Base-by-base conservation (phyloP, 768 basidiomycete genomes). In the Daedaleopsis sinensis region DNA sequence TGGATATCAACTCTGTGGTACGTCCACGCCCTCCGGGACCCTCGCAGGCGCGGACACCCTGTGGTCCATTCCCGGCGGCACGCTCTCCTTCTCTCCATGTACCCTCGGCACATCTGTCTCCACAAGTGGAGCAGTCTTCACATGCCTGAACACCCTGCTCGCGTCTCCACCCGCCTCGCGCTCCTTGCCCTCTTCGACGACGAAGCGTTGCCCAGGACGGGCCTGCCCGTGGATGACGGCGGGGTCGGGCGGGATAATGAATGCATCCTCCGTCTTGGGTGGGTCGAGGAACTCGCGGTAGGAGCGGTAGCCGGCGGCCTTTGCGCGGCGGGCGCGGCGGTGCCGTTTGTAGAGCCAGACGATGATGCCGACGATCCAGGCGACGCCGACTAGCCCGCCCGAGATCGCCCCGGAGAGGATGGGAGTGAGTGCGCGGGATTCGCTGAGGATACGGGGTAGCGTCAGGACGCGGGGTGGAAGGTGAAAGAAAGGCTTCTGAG, bases 201-300 rank as follows among this genome's bases (percentile, higher is more conserved):
- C 62, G 44, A 70, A 48, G 35, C 63, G 54, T 58, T 79, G 74
- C 13, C 83, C 82, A 2, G 83, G 79, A 57, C 71, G 65, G 21
- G 75, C 70, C 49, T 79, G 76, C 19, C 83, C 84, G 47, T 82
- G 73, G n/a, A 87, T 70, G 35, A 88, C 77, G 43, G 86, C 87
- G n/a, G 87, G 86, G 71, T 89, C 87, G 1, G 86, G 86, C 19
- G 86, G 86, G 53, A 87, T 76, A 57, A 85, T 74, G 50, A 74
- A 79, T 55, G 77, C 74, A 18, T 76, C 72, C 49, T 73, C 70
- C 52, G 74, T 71, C 56, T 76, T 65, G 19, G 69, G 68, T 46
- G 70, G 68, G 63, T 69, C 67, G 67, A 70, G 67, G 57, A 75
- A 74, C 67, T 78, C 80, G 18, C 80, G 78, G 58, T 78, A 69